phyloP scores from a whole-genome alignment of 805 yeast genomes.

The Myxozyma geophila region DNA sequence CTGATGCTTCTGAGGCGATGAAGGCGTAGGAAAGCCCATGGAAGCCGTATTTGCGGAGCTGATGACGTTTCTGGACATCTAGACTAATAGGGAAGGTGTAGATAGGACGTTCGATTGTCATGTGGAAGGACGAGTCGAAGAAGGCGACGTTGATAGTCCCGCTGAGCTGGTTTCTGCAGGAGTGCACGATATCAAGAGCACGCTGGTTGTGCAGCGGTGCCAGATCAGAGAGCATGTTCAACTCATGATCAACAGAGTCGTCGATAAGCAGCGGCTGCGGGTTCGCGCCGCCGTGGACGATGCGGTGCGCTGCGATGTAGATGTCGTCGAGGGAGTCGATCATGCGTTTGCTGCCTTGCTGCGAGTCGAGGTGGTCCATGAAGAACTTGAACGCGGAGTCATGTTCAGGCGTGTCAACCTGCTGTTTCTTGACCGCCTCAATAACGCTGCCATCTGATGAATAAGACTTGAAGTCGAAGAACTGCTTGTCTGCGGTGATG shows the following conservation, averaged over 20 bases:
- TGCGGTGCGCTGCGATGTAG: constrained; percentile 31
- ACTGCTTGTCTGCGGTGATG: constrained; percentile 28
- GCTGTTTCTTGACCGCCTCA: constrained; percentile 48
- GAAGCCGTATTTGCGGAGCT: constrained; percentile 35
- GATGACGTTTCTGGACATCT: constrained; percentile 26
- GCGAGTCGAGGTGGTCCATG: constrained; percentile 26
- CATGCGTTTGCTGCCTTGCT: constrained; percentile 10
- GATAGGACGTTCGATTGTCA: constrained; percentile 28
- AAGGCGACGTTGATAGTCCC: constrained; percentile 32
- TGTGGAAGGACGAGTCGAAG: constrained; percentile 37
- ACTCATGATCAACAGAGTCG: constrained; percentile 28
- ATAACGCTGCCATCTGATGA: constrained; percentile 51
- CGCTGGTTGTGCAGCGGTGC: constrained; percentile 37
- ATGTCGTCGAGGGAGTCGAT: constrained; percentile 24
- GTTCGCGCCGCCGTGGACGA: constrained; percentile 36
- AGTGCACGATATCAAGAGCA: constrained; percentile 36
- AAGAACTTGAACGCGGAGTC: constrained; percentile 34
- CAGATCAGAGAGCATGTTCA: constrained; percentile 36
- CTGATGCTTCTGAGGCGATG: constrained; percentile 20
- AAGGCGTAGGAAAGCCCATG: constrained; percentile 36
- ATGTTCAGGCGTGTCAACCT: constrained; percentile 31
- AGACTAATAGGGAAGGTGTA: constrained; percentile 35
- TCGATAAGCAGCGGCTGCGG: constrained; percentile 33
- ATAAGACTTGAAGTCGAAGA: constrained; percentile 25
- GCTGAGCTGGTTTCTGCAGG: constrained; percentile 24